phyloP scores from a whole-genome alignment of 106 monocot genomes.

The Platanthera zijinensis region DNA sequence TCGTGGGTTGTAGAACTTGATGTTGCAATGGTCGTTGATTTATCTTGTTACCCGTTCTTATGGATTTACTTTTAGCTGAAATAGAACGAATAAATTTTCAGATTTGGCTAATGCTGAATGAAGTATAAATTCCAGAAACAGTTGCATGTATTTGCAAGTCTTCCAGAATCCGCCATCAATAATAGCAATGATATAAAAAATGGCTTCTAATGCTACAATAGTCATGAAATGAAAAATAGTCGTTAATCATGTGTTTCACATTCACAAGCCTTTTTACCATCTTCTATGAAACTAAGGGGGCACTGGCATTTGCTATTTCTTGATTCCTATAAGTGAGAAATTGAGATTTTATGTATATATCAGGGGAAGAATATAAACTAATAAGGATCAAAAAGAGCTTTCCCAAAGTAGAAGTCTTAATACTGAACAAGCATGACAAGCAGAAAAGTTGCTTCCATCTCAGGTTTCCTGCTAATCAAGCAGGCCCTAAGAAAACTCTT shows the following conservation, averaged over 20 bases:
- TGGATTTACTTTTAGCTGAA: slow-evolving; percentile 22
- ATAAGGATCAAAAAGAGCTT: not conserved
- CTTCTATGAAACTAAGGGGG: slow-evolving; percentile 72
- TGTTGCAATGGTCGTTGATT: slow-evolving; percentile 6
- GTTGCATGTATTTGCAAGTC: not conserved
- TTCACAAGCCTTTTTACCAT: slow-evolving; percentile 76
- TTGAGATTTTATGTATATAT: not conserved
- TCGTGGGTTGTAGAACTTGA: slow-evolving; percentile 24
- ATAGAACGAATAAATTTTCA: not conserved
- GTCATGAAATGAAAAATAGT: not conserved
- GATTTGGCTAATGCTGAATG: not conserved
- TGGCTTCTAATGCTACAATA: not conserved
- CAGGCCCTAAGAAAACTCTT: too few relatives aligned
- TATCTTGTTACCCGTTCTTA: slow-evolving; percentile 14
- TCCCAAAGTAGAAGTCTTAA: not conserved
- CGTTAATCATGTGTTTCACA: slow-evolving; percentile 21
- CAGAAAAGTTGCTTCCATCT: slow-evolving; percentile 45
- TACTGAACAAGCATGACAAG: slow-evolving; percentile 53
- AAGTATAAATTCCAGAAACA: not conserved
- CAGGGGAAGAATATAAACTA: not conserved
- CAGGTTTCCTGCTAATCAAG: slow-evolving; percentile 48
- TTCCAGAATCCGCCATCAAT: not conserved
- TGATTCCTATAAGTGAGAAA: slow-evolving; percentile 34
- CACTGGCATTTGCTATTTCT: slow-evolving; percentile 72
- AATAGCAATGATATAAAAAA: not conserved